phyloP scores from a whole-genome alignment of 208 protist genomes.

The Trypanosoma platydactyli region DNA sequence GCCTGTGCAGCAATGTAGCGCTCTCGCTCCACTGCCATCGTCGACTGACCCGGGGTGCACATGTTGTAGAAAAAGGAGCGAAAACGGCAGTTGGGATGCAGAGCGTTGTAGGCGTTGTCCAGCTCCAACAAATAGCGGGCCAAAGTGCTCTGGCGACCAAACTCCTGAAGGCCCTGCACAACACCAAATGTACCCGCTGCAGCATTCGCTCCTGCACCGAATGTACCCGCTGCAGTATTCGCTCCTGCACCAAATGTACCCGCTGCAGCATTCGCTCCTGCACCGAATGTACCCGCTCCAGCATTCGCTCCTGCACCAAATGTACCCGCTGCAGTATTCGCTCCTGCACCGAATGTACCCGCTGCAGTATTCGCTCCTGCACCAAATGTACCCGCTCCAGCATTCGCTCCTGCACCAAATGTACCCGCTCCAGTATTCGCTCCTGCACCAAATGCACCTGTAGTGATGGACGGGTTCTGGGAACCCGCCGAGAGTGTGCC shows the following conservation, averaged over 20 bases:
- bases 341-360: slow-evolving; percentile 9
- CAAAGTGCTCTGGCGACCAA: slow-evolving; percentile 51
- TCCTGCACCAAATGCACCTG: slow-evolving; percentile 20
- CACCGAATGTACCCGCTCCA: slow-evolving; percentile 20
- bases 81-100: slow-evolving; percentile 66
- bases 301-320: slow-evolving; percentile 26
- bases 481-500: slow-evolving; percentile 24
- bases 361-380: slow-evolving; percentile 5
- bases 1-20: slow-evolving; percentile 56
- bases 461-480: not conserved
- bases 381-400: slow-evolving; percentile 23
- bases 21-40: slow-evolving; percentile 57
- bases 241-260: slow-evolving; percentile 20
- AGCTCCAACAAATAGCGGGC: slow-evolving; percentile 63
- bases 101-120: slow-evolving; percentile 69
- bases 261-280: slow-evolving; percentile 3
- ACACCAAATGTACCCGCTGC: not conserved
- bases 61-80: slow-evolving; percentile 78
- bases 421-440: slow-evolving; percentile 7
- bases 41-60: slow-evolving; percentile 49
- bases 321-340: slow-evolving; percentile 2
- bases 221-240: not conserved
- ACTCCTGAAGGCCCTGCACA: slow-evolving; percentile 36
- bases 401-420: slow-evolving; percentile 18
- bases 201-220: slow-evolving; percentile 13